These are phyloP conservation scores for Dryas alaskensis DNA, from an alignment of 306 rosid genomes.

Conservation along the genomic window DNA sequence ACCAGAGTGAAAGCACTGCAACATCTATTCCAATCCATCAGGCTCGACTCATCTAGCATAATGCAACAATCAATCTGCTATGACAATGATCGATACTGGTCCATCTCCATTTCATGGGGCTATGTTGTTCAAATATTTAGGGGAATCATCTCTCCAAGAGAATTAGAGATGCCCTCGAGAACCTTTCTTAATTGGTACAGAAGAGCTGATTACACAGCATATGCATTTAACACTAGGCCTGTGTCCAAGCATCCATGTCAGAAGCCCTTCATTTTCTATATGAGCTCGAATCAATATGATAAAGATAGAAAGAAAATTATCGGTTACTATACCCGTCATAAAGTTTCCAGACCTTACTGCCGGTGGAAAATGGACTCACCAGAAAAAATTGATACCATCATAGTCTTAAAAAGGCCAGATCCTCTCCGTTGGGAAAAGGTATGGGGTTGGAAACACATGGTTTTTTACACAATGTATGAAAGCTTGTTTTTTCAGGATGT, in stretches of 20 bases:
- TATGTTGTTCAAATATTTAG: constrained; percentile 72
- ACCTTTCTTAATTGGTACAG: constrained; percentile 82
- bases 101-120: constrained; percentile 88
- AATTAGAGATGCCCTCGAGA: constrained; percentile 74
- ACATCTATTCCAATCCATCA: constrained; percentile 54
- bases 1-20: constrained; percentile 42
- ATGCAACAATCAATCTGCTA: constrained; percentile 95
- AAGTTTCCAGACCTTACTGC: constrained; percentile 44
- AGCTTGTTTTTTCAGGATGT: neutral
- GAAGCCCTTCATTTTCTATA: constrained; percentile 63
- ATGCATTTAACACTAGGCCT: constrained; percentile 93
- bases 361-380: constrained; percentile 68
- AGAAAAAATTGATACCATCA: constrained; percentile 43
- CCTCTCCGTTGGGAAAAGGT: constrained; percentile 85
- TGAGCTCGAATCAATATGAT: constrained; percentile 40
- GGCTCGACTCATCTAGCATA: constrained; percentile 64
- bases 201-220: constrained; percentile 77
- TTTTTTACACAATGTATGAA: neutral
- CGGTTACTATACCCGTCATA: constrained; percentile 37
- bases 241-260: constrained; percentile 74
- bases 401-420: constrained; percentile 64
- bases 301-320: constrained; percentile 30
- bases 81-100: constrained; percentile 61
- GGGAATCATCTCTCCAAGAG: constrained; percentile 79
- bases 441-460: neutral